Percentiles rank a stretch among this genome's conserved stretches.
phyloP scores from a whole-genome alignment of 106 monocot species.

The Narthecium ossifragum region DNA sequence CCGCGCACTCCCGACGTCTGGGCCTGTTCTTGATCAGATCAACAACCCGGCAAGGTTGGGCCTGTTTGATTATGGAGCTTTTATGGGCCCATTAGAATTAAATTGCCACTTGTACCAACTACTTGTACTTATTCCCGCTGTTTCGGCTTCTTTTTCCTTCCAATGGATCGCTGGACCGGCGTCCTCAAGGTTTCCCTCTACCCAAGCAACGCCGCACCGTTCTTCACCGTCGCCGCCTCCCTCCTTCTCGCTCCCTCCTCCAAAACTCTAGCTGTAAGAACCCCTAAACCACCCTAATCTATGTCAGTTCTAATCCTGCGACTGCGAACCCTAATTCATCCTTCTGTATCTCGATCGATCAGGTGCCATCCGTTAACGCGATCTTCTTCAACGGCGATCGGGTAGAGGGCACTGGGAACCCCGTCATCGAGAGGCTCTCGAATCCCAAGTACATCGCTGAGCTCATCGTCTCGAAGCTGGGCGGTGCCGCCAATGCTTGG shows the following conservation, averaged over 20 bases:
- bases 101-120: no score
- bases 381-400: slow-evolving; percentile 90
- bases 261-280: slow-evolving; percentile 59
- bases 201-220: slow-evolving; percentile 6
- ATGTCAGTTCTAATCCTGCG: neutral
- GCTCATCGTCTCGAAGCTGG: slow-evolving; percentile 59
- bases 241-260: slow-evolving; percentile 50
- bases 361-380: slow-evolving; percentile 65
- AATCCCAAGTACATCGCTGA: slow-evolving; percentile 42
- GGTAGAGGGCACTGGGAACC: slow-evolving; percentile 52
- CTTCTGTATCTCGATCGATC: neutral
- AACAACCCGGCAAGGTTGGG: no score
- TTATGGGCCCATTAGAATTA: no score
- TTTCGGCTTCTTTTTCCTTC: neutral
- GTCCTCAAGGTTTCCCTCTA: slow-evolving; percentile 25
- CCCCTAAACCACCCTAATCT: neutral
- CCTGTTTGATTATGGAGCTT: no score
- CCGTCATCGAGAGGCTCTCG: slow-evolving; percentile 72
- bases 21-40: no score
- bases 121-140: no score
- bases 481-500: slow-evolving; percentile 47
- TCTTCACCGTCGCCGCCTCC: slow-evolving; percentile 51
- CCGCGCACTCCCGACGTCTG: no score
- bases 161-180: slow-evolving; percentile 78
- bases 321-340: neutral